A percentile compares a stretch with the other conserved stretches of the same genome.
These are phyloP conservation scores for Austroboletus novae-zelandiae DNA, from an alignment of 1,284 basidiomycete species.

Conservation along the genomic window DNA sequence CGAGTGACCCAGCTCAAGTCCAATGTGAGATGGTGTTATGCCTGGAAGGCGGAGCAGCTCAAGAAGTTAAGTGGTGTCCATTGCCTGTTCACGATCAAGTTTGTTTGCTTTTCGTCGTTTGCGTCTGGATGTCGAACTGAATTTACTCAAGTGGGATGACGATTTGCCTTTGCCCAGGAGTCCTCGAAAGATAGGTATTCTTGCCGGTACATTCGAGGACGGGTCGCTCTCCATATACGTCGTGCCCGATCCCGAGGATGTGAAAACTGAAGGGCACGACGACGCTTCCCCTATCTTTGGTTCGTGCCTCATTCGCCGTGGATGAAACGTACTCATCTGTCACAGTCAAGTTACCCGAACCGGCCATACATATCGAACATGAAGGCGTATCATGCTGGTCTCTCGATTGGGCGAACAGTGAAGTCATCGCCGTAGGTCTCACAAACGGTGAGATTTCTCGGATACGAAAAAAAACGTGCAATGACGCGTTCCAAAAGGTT, in stretches of 20 bases:
- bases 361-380: slow-evolving; percentile 67
- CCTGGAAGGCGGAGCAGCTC: slow-evolving; percentile 69
- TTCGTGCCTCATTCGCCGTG: slow-evolving; percentile 16
- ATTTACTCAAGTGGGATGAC: slow-evolving; percentile 16
- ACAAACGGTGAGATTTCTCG: slow-evolving; percentile 63
- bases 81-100: slow-evolving; percentile 67
- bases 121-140: slow-evolving; percentile 5
- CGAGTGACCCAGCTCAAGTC: slow-evolving; percentile 34
- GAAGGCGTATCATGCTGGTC: slow-evolving; percentile 71
- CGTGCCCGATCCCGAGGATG: slow-evolving; percentile 71
- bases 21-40: slow-evolving; percentile 77
- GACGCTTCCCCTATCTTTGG: slow-evolving; percentile 39
- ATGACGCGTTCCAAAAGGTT: slow-evolving; percentile 48
- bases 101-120: slow-evolving; percentile 3
- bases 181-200: slow-evolving; percentile 70
- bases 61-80: slow-evolving; percentile 87
- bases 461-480: neutral
- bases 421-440: slow-evolving; percentile 73
- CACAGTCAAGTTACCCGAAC: slow-evolving; percentile 43
- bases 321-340: neutral
- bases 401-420: slow-evolving; percentile 86
- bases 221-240: slow-evolving; percentile 75
- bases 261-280: slow-evolving; percentile 32
- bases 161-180: neutral
- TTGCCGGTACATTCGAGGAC: slow-evolving; percentile 82